Evolutionary conservation across 202 grass and related monocot species (phyloP).

Genomic region (Musa balbisiana): DNA sequence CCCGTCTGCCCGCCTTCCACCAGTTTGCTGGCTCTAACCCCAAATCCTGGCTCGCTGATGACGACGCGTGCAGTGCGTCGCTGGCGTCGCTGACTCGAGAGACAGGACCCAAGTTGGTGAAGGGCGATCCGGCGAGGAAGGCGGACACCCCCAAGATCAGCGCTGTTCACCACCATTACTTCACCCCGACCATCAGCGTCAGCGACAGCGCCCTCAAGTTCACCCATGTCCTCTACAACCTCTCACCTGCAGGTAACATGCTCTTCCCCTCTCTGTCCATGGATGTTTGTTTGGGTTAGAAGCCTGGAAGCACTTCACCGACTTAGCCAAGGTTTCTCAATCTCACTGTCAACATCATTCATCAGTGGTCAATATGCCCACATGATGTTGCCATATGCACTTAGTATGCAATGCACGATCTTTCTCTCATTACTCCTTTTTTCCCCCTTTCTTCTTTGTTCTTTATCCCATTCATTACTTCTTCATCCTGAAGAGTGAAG

Average conservation of each 20-base stretch:
- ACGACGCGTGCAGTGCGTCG: conserved; percentile 51
- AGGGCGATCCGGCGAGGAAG: conserved; percentile 80
- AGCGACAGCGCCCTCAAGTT: conserved; percentile 99
- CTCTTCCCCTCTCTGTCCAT: background rate
- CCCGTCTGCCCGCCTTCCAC: too few species aligned
- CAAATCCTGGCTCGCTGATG: too few species aligned
- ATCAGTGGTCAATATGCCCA: too few species aligned
- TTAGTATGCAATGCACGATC: too few species aligned
- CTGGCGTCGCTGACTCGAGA: conserved; percentile 93
- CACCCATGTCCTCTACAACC: conserved; percentile 98
- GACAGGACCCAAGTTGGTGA: conserved; percentile 73
- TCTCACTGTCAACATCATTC: too few species aligned
- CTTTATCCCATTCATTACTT: background rate
- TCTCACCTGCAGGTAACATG: conserved; percentile 65
- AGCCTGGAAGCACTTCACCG: too few species aligned
- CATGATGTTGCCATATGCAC: too few species aligned
- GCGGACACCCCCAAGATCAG: conserved; percentile 33
- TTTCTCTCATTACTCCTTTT: background rate
- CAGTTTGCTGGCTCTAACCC: too few species aligned
- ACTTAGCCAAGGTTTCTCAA: too few species aligned
- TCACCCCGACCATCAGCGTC: conserved; percentile 65
- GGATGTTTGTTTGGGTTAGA: too few species aligned
- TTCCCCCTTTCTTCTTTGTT: background rate
- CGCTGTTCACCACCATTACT: conserved; percentile 38
- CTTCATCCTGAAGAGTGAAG: background rate